phyloP scores from a whole-genome alignment of 208 protist genomes.

The Naegleria gruberi region DNA sequence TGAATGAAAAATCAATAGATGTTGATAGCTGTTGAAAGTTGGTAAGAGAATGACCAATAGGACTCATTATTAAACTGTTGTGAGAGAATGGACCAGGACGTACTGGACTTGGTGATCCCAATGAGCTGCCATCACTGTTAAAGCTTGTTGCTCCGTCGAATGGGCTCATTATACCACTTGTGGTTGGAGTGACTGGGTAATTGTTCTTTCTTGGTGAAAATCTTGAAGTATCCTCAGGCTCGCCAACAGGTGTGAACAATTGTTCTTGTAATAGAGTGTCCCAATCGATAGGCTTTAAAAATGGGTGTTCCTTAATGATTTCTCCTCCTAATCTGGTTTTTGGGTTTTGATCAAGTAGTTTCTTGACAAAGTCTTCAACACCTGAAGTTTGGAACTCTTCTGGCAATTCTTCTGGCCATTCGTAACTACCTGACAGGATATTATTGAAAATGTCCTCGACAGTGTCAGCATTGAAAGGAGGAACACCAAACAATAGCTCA shows the following conservation, averaged over 20 bases:
- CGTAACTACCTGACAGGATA: background rate
- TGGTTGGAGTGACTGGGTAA: background rate
- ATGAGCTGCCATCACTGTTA: background rate
- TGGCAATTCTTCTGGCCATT: conserved; percentile 24
- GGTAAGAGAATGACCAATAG: background rate
- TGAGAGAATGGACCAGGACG: background rate
- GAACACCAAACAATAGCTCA: conserved; percentile 51
- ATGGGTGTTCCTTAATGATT: background rate
- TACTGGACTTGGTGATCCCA: background rate
- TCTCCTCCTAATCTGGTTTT: background rate
- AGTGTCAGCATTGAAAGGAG: conserved; percentile 66
- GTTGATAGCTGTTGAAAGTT: background rate
- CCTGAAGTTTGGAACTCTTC: background rate
- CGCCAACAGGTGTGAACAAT: background rate
- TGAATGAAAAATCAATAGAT: background rate
- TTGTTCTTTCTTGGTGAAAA: background rate
- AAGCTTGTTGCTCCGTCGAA: background rate
- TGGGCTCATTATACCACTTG: background rate
- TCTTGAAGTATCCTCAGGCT: background rate
- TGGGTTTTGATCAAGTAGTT: background rate
- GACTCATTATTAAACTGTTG: background rate
- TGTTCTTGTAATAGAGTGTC: background rate
- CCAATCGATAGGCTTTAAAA: background rate
- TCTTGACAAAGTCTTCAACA: background rate
- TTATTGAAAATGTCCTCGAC: conserved; percentile 51